Evolutionary conservation across 164 flowering plant species (phyloP), one percentile per base, ranked within the genome.

Genomic region (Liriodendron chinense): DNA sequence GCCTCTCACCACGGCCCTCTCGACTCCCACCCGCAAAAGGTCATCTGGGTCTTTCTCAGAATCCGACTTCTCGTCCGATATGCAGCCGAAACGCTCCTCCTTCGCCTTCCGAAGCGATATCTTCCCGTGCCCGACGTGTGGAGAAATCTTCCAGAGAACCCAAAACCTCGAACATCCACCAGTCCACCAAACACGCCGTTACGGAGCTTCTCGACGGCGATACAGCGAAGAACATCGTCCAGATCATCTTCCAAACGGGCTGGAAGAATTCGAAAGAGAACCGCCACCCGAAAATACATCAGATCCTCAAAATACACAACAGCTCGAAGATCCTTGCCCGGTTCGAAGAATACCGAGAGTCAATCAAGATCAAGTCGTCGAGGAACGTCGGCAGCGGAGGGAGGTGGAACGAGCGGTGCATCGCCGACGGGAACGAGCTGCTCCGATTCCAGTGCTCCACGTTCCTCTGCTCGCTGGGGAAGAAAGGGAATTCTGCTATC

Each of bases 371-470:
- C 7, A 88, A 82, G 68, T 97, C 97, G 1, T 66, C 71, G 0
- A 79, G 80, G 1, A 26, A 73, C 71, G 75, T 71, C 77, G 78
- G 81, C 61, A 24, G 74, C 69, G 75, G 71, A 75, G 77, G 81
- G 62, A 78, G 78, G 26, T 20, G 87, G 3, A 84, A 89, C 81
- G 94, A 86, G 74, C 72, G 98, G 65, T 94, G 98, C 78, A 57
- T 87, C 0, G 98, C 91, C 9, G 98, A 94, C 77, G 98, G 97
- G 2, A 92, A 92, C 81, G 98, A 94, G 84, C 89, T 91, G 8
- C 69, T 94, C 75, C 76, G 98, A 65, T 94, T 94, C 62, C 89
- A 89, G 77, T 90, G 97, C 75, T 81, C 95, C 16, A 91, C 97
- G 7, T 91, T 87, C 69, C 6, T 83, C 22, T 94, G 98, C 70